Percentiles rank a stretch among this genome's conserved stretches.
phyloP scores from a whole-genome alignment of 2,329 filamentous ascomycete species.

The Fusarium sulawesiense region DNA sequence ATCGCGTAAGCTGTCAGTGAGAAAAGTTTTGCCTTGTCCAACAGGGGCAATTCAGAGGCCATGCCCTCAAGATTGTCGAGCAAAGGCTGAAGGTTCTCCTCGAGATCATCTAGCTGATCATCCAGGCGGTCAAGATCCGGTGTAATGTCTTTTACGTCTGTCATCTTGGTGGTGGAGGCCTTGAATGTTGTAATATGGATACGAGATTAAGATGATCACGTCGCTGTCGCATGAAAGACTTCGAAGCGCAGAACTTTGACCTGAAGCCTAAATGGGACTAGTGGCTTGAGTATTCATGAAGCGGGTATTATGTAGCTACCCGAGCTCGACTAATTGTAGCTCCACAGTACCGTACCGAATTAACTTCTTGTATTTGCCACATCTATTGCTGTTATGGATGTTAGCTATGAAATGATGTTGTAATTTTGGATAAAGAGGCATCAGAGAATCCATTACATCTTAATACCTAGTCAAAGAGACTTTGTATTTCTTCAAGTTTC shows the following conservation, averaged over 20 bases:
- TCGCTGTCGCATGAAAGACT: slow-evolving; percentile 38
- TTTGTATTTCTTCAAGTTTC: not conserved
- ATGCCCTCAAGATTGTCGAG: slow-evolving; percentile 73
- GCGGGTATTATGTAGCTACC: slow-evolving; percentile 16
- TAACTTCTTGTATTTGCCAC: not conserved
- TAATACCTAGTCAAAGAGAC: not conserved
- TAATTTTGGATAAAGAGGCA: not conserved
- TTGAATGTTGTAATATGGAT: slow-evolving; percentile 7
- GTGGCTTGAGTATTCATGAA: slow-evolving; percentile 18
- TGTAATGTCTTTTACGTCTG: slow-evolving; percentile 65
- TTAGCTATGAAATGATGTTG: not conserved
- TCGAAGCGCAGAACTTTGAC: slow-evolving; percentile 37
- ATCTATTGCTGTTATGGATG: not conserved
- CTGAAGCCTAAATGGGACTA: slow-evolving; percentile 33
- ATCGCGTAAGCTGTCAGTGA: slow-evolving; percentile 89
- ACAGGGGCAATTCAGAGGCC: slow-evolving; percentile 83
- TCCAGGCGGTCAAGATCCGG: slow-evolving; percentile 80
- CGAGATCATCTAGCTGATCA: slow-evolving; percentile 81
- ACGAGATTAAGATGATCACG: slow-evolving; percentile 24
- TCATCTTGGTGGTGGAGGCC: slow-evolving; percentile 47
- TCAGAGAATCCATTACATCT: not conserved
- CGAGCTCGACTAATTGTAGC: not conserved
- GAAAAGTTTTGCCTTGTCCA: slow-evolving; percentile 95
- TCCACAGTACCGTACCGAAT: not conserved
- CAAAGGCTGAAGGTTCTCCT: slow-evolving; percentile 79